These are phyloP conservation scores for Eucalyptus microcorys DNA, from an alignment of 345 rosid species.

Conservation along the genomic window DNA sequence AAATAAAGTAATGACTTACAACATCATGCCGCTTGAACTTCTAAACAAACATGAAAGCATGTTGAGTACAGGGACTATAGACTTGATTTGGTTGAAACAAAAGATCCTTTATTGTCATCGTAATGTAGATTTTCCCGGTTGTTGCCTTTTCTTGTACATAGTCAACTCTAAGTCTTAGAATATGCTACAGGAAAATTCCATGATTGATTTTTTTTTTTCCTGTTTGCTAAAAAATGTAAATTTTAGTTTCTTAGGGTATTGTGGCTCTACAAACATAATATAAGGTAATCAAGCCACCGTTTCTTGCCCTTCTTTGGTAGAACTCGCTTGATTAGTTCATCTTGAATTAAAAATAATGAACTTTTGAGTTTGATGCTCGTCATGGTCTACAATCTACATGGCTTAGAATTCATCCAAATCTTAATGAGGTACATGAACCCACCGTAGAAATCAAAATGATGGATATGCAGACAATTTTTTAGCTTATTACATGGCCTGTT, in stretches of 20 bases:
- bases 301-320: not conserved
- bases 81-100: too few relatives aligned
- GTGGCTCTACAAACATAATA: not conserved
- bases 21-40: too few relatives aligned
- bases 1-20: too few relatives aligned
- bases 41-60: too few relatives aligned
- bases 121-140: not conserved
- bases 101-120: not conserved
- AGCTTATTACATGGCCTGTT: not conserved
- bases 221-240: not conserved
- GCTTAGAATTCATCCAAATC: not conserved
- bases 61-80: too few relatives aligned
- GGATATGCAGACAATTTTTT: not conserved
- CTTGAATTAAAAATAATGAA: not conserved
- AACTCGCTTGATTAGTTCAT: not conserved
- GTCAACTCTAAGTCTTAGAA: not conserved
- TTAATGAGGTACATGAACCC: not conserved
- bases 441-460: not conserved
- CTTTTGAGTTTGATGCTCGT: not conserved
- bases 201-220: not conserved
- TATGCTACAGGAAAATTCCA: not conserved
- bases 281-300: not conserved
- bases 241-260: not conserved
- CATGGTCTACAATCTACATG: not conserved
- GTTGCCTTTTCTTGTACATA: not conserved